These are phyloP conservation scores for Claviceps spartinae DNA, from an alignment of 2,329 filamentous ascomycete species.

Conservation along the genomic window DNA sequence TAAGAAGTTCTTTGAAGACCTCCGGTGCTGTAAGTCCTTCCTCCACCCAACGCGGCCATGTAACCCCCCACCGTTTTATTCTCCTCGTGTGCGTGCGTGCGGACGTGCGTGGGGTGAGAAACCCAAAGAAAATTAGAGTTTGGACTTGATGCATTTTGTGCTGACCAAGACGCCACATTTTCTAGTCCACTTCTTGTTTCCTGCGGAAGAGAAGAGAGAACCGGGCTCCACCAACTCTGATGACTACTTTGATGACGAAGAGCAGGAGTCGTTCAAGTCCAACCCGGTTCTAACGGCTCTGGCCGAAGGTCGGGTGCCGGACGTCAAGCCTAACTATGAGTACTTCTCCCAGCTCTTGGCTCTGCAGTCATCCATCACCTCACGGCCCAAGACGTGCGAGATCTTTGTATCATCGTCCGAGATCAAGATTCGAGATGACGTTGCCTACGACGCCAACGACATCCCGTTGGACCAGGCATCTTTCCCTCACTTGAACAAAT, in stretches of 20 bases:
- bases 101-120: not conserved
- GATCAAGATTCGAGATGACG: slow-evolving; percentile 36
- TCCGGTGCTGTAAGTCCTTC: slow-evolving; percentile 46
- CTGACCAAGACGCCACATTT: not conserved
- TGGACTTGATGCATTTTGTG: not conserved
- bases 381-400: slow-evolving; percentile 45
- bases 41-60: not conserved
- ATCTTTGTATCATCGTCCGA: slow-evolving; percentile 43
- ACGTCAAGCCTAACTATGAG: slow-evolving; percentile 47
- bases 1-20: slow-evolving; percentile 50
- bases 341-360: slow-evolving; percentile 45
- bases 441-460: slow-evolving; percentile 30
- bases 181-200: slow-evolving; percentile 47
- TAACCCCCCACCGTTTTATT: not conserved
- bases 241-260: slow-evolving; percentile 28
- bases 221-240: slow-evolving; percentile 50
- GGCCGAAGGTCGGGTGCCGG: slow-evolving; percentile 41
- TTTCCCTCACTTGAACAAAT: slow-evolving; percentile 43
- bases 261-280: slow-evolving; percentile 45
- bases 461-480: slow-evolving; percentile 28
- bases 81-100: not conserved
- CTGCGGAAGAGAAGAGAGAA: slow-evolving; percentile 40
- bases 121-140: not conserved
- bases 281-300: slow-evolving; percentile 50
- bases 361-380: slow-evolving; percentile 37